Evolutionary conservation across 1,284 basidiomycete genomes (phyloP).

Genomic region (Xanthoconium separans): DNA sequence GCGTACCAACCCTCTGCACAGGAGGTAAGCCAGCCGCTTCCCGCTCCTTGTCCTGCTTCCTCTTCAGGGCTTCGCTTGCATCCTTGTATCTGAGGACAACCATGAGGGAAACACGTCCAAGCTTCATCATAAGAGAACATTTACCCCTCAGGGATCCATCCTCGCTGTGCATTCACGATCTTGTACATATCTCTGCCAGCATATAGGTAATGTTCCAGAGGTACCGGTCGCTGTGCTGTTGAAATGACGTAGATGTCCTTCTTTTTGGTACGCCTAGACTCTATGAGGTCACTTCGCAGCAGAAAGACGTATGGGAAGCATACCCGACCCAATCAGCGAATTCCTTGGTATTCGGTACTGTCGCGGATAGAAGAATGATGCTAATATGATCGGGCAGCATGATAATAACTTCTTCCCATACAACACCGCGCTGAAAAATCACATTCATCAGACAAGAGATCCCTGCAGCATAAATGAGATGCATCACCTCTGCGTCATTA

Average conservation of each 20-base stretch:
- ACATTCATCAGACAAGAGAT: conserved; percentile 13
- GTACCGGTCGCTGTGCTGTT: conserved; percentile 94
- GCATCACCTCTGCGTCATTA: conserved; percentile 91
- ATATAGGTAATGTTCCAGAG: conserved; percentile 96
- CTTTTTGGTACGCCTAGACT: conserved; percentile 89
- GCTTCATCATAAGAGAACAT: conserved; percentile 13
- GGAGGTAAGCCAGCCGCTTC: conserved; percentile 90
- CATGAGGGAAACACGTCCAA: conserved; percentile 5
- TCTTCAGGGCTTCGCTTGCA: conserved; percentile 82
- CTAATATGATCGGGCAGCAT: conserved; percentile 97
- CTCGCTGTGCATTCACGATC: conserved; percentile 84
- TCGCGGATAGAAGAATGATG: conserved; percentile 96
- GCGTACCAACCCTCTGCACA: conserved; percentile 75
- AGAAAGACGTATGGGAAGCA: conserved; percentile 29
- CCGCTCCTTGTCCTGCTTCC: conserved; percentile 97
- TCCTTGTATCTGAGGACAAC: conserved; percentile 70
- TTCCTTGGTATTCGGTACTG: conserved; percentile 97
- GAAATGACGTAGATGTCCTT: conserved; percentile 99
- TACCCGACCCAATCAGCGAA: conserved; percentile 99
- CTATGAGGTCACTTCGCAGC: conserved; percentile 1
- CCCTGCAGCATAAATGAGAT: conserved; percentile 3
- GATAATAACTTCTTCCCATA: conserved; percentile 99
- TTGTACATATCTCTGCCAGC: conserved; percentile 91
- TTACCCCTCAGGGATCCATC: conserved; percentile 77
- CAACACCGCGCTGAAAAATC: conserved; percentile 84